Evolutionary conservation across 768 basidiomycete species (phyloP), one percentile per base, ranked within the genome.

Genomic region (Russula dissimulans): DNA sequence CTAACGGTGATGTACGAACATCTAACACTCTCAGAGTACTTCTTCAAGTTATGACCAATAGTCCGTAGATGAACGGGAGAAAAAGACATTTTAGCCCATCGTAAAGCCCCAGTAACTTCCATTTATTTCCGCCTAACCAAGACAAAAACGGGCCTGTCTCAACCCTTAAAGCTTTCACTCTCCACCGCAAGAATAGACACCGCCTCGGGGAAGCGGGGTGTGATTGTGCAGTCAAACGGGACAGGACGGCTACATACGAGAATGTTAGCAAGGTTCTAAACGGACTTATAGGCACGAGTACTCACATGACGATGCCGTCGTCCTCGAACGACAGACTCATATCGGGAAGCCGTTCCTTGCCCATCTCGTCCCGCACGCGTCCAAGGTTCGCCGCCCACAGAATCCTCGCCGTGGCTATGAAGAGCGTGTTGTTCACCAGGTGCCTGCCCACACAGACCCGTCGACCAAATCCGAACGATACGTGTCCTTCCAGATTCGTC

Each of bases 321-420:
- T 52, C 51, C 18, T 10, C 22, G 38, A 52, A 52, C 22, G 51
- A 22, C 22, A 2, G 22, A 29, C 17, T 39, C 29, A 29, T 15
- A 26, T 52, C 51, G 4, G 51, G 51, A 17, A 17, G 51, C 4
- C 38, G 1, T 14, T 52, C 51, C 14, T 52, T 52, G 7, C 36
- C 51, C 1, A 32, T 39, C 38, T 29, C 38, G 22, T 52, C 38
- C 51, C 22, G 18, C 8, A 5, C 22, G 14, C 38, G 10, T 17
- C 17, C 51, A 39, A 52, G 36, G 0, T 22, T 39, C 7, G 14
- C 38, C 4, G 51, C 68, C 58, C 64, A 68, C n/a, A 75, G 61
- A 1, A 70, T 60, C 38, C 62, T 59, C 5, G 73, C 72, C 8
- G 72, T 66, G 31, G 61, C 59, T 38, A 73, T 71, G 45, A 72